Conservation (phyloP, 2,329 filamentous ascomycete genomes). For the Knoxdaviesia proteae region DNA sequence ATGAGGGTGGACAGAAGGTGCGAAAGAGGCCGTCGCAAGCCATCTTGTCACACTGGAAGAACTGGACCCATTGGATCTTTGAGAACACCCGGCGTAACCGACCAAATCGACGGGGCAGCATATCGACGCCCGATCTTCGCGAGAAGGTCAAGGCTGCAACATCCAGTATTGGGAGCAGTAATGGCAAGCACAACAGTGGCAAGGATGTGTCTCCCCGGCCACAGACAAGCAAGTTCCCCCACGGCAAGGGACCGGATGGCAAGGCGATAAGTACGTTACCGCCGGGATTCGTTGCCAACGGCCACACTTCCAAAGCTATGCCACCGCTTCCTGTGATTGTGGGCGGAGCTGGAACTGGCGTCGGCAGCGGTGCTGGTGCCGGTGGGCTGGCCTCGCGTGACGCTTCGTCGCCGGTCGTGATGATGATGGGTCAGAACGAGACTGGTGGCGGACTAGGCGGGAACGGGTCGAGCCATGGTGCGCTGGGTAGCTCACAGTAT, state of each 20-base stretch:
- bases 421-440: too few relatives aligned
- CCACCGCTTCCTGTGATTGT: not conserved
- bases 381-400: too few relatives aligned
- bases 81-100: slow-evolving; percentile 33
- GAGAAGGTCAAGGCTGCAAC: slow-evolving; percentile 20
- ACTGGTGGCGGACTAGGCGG: too few relatives aligned
- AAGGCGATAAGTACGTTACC: slow-evolving; percentile 22
- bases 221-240: slow-evolving; percentile 30
- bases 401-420: too few relatives aligned
- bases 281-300: slow-evolving; percentile 29
- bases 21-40: slow-evolving; percentile 36
- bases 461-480: too few relatives aligned
- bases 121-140: slow-evolving; percentile 38
- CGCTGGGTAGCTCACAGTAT: too few relatives aligned
- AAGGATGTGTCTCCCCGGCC: slow-evolving; percentile 36
- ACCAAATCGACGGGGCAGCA: slow-evolving; percentile 28
- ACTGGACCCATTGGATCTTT: slow-evolving; percentile 42
- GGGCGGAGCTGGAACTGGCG: too few relatives aligned
- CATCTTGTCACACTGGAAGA: slow-evolving; percentile 39
- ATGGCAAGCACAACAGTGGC: not conserved
- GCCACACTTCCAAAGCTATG: slow-evolving; percentile 16
- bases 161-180: too few relatives aligned
- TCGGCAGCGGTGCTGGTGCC: too few relatives aligned
- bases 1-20: slow-evolving; percentile 19
- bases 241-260: slow-evolving; percentile 4